Conservation (phyloP, 768 basidiomycete species). For the Steccherinum ochraceum region DNA sequence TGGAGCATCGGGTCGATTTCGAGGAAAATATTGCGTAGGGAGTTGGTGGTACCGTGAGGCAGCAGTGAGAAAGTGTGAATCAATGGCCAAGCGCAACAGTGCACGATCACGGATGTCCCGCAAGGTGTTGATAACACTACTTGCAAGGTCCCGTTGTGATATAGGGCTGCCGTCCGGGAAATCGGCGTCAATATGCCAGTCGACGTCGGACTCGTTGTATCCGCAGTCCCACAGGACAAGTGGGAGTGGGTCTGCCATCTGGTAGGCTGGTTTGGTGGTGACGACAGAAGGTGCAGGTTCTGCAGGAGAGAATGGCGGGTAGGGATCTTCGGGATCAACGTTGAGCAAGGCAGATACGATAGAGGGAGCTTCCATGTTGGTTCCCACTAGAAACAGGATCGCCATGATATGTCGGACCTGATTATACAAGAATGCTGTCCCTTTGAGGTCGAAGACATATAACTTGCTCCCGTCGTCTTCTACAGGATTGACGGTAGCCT, state of each 20-base stretch:
- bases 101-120: constrained; percentile 53
- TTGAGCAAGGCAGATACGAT: constrained; percentile 74
- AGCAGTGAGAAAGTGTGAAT: constrained; percentile 58
- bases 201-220: constrained; percentile 58
- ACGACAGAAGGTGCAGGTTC: constrained; percentile 40
- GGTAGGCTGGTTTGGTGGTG: constrained; percentile 78
- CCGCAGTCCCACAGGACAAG: constrained; percentile 89
- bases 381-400: constrained; percentile 81
- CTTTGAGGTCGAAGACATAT: constrained; percentile 79
- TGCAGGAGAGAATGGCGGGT: constrained; percentile 28
- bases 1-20: constrained; percentile 16
- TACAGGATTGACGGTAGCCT: constrained; percentile 56
- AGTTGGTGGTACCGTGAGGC: constrained; percentile 44
- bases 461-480: constrained; percentile 25
- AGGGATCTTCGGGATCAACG: constrained; percentile 40
- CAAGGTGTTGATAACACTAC: constrained; percentile 44
- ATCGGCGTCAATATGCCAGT: constrained; percentile 62
- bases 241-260: constrained; percentile 90
- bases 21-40: constrained; percentile 32
- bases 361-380: constrained; percentile 67
- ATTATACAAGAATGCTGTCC: constrained; percentile 89
- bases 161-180: constrained; percentile 18
- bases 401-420: constrained; percentile 96
- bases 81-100: constrained; percentile 55
- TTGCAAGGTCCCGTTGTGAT: constrained; percentile 11